phyloP scores from a whole-genome alignment of 2,329 filamentous ascomycete genomes.

The Ascochyta clinopodiicola region DNA sequence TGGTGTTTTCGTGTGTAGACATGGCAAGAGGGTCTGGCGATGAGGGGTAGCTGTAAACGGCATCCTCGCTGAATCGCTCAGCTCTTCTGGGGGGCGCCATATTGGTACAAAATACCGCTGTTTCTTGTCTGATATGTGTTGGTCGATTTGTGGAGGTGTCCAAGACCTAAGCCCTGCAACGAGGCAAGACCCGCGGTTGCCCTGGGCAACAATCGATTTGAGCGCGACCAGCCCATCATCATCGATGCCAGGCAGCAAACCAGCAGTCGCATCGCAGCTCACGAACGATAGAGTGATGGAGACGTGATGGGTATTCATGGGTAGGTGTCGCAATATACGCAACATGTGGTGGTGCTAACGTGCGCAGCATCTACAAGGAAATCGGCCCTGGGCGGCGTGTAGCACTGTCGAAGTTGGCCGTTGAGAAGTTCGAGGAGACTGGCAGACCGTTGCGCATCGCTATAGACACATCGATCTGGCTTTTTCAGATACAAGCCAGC shows the following conservation, averaged over 20 bases:
- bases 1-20: conserved; percentile 36
- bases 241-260: conserved; percentile 13
- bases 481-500: conserved; percentile 88
- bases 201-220: conserved; percentile 44
- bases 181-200: conserved; percentile 24
- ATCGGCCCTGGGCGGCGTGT: conserved; percentile 81
- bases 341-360: conserved; percentile 21
- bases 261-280: neutral
- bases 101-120: neutral
- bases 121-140: neutral
- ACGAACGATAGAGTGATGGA: conserved; percentile 8
- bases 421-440: conserved; percentile 74
- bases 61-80: conserved; percentile 20
- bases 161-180: neutral
- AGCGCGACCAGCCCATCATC: conserved; percentile 16
- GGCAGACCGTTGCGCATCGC: conserved; percentile 81
- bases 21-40: conserved; percentile 48
- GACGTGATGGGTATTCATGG: conserved; percentile 50
- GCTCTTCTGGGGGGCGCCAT: conserved; percentile 38
- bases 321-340: conserved; percentile 25
- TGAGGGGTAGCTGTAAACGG: conserved; percentile 38
- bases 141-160: conserved; percentile 17
- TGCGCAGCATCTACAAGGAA: conserved; percentile 81
- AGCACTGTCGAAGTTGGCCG: conserved; percentile 81
- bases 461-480: conserved; percentile 96